These are phyloP conservation scores for Agrostemma githago DNA, from an alignment of 148 eudicot species.

Conservation along the genomic window DNA sequence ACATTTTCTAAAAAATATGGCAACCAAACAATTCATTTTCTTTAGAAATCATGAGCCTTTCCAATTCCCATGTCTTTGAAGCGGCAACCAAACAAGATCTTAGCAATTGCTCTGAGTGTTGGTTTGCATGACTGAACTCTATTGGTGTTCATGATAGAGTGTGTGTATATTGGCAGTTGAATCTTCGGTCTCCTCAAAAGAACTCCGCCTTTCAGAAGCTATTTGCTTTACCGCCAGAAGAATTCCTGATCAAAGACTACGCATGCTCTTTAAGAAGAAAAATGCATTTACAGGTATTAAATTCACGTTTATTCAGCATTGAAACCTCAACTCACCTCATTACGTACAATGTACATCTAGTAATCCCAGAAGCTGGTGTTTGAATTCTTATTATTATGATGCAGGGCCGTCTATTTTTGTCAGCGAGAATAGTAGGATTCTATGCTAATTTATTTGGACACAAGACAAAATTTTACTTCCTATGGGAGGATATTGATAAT, in stretches of 20 bases:
- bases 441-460: constrained; percentile 78
- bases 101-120: not conserved
- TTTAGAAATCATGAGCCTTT: no score
- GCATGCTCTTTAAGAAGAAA: constrained; percentile 70
- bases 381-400: constrained; percentile 9
- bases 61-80: no score
- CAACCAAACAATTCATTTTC: no score
- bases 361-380: not conserved
- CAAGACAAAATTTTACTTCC: constrained; percentile 68
- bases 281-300: constrained; percentile 76
- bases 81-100: no score
- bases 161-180: constrained; percentile 53
- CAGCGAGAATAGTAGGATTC: constrained; percentile 83
- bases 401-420: constrained; percentile 83
- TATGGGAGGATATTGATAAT: constrained; percentile 88
- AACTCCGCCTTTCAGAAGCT: constrained; percentile 76
- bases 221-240: constrained; percentile 81
- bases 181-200: constrained; percentile 73
- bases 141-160: not conserved
- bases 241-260: constrained; percentile 85
- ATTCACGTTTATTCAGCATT: not conserved
- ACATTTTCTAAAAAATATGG: no score
- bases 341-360: not conserved
- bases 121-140: not conserved
- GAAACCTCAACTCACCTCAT: not conserved